phyloP scores from a whole-genome alignment of 345 rosid genomes.

The Gossypium anomalum region DNA sequence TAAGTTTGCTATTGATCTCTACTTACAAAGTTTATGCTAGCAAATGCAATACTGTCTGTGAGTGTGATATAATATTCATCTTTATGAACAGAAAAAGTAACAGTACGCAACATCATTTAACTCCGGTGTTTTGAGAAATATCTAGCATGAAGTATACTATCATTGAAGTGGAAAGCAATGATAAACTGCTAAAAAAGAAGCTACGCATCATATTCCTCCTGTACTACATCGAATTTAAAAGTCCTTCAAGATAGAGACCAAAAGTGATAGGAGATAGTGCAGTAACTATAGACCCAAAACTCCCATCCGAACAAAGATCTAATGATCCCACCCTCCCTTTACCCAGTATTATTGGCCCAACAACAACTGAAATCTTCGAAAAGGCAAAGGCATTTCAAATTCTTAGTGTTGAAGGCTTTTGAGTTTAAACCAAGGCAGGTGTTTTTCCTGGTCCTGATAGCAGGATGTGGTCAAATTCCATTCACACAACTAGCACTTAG shows the following conservation, averaged over 20 bases:
- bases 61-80: not conserved
- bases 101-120: not conserved
- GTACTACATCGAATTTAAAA: not conserved
- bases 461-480: not conserved
- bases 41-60: not conserved
- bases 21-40: not conserved
- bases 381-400: not conserved
- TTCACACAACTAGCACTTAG: not conserved
- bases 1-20: not conserved
- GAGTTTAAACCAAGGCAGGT: not conserved
- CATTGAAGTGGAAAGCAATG: not conserved
- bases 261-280: not conserved
- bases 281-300: not conserved
- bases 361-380: conserved; percentile 6
- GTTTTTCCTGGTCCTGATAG: not conserved
- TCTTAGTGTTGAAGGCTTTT: not conserved
- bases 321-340: not conserved
- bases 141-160: not conserved
- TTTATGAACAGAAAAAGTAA: not conserved
- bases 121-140: not conserved
- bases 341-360: not conserved
- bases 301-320: not conserved
- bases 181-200: not conserved
- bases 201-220: no score
- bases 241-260: not conserved